Evolutionary conservation across 495 filamentous ascomycete species (phyloP).

Genomic region (Podospora sp.): DNA sequence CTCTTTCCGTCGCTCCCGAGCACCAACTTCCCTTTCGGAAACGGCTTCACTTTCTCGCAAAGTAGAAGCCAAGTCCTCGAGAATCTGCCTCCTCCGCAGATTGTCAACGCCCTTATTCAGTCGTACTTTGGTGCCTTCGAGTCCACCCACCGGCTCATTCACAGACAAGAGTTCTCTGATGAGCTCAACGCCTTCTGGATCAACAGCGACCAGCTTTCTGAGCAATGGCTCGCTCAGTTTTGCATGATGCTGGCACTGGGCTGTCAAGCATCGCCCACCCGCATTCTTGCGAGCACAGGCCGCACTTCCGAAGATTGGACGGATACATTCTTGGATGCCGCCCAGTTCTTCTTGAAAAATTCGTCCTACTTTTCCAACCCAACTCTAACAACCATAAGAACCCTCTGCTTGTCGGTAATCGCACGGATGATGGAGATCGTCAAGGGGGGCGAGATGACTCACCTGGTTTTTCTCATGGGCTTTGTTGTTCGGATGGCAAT

Average conservation of each 20-base stretch:
- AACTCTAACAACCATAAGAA: constrained; percentile 26
- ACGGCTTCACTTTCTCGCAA: constrained; percentile 19
- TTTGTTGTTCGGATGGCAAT: constrained; percentile 25
- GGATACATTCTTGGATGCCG: constrained; percentile 27
- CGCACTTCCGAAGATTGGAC: constrained; percentile 27
- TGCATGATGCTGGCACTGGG: constrained; percentile 35
- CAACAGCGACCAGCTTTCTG: constrained; percentile 19
- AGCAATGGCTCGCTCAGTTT: constrained; percentile 34
- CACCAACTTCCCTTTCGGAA: constrained; percentile 32
- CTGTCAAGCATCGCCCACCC: constrained; percentile 22
- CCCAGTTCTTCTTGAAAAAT: constrained; percentile 30
- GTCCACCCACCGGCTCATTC: constrained; percentile 31
- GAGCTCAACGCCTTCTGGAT: constrained; percentile 32
- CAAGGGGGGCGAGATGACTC: constrained; percentile 23
- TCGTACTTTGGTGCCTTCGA: constrained; percentile 33
- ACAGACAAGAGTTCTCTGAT: constrained; percentile 25
- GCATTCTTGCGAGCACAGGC: constrained; percentile 23
- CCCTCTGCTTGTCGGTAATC: constrained; percentile 28
- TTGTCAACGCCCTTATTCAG: constrained; percentile 29
- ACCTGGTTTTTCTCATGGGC: constrained; percentile 31
- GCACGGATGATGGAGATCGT: constrained; percentile 32
- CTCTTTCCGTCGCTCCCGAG: constrained; percentile 24
- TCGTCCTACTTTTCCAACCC: constrained; percentile 24
- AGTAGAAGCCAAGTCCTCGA: constrained; percentile 24
- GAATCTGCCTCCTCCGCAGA: constrained; percentile 26